Evolutionary conservation across 1,284 basidiomycete genomes (phyloP).

Genomic region (Porogramme epimiltina): DNA sequence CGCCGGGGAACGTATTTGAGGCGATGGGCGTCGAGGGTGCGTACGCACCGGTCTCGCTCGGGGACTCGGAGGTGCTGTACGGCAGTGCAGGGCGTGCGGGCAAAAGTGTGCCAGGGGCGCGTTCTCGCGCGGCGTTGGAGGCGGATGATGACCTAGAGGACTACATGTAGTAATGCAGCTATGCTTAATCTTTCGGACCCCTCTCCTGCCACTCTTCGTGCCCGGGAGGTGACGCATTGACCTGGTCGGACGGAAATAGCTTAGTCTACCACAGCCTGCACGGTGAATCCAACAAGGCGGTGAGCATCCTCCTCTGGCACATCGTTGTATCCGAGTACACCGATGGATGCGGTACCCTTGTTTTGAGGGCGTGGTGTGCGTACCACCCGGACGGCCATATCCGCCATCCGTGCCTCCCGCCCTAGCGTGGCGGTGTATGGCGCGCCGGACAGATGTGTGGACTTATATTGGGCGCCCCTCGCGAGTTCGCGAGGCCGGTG

Average conservation of each 20-base stretch:
- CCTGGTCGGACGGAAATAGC: too few species aligned
- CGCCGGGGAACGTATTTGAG: constrained; percentile 50
- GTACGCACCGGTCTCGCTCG: constrained; percentile 58
- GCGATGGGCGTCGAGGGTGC: constrained; percentile 34
- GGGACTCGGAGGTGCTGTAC: constrained; percentile 66
- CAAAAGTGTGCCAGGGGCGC: constrained; percentile 26
- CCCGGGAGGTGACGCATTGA: too few species aligned
- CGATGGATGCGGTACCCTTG: too few species aligned
- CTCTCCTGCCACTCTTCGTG: not conserved
- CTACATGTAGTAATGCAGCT: constrained; percentile 29
- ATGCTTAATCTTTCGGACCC: constrained; percentile 19
- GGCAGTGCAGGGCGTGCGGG: constrained; percentile 58
- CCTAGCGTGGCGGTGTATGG: constrained; percentile 11
- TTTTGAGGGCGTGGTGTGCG: too few species aligned
- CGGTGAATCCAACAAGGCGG: too few species aligned
- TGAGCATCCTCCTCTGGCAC: too few species aligned
- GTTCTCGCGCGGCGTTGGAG: constrained; percentile 19
- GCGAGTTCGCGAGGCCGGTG: constrained; percentile 6
- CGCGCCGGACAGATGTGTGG: too few species aligned
- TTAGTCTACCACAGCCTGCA: too few species aligned
- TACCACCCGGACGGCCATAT: too few species aligned
- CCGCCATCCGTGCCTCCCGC: too few species aligned
- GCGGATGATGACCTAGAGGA: constrained; percentile 27
- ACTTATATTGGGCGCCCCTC: not conserved
- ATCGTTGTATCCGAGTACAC: too few species aligned